Evolutionary conservation across 2,329 filamentous ascomycete genomes (phyloP), one percentile per base, ranked within the genome.

Genomic region (Cordyceps javanica): DNA sequence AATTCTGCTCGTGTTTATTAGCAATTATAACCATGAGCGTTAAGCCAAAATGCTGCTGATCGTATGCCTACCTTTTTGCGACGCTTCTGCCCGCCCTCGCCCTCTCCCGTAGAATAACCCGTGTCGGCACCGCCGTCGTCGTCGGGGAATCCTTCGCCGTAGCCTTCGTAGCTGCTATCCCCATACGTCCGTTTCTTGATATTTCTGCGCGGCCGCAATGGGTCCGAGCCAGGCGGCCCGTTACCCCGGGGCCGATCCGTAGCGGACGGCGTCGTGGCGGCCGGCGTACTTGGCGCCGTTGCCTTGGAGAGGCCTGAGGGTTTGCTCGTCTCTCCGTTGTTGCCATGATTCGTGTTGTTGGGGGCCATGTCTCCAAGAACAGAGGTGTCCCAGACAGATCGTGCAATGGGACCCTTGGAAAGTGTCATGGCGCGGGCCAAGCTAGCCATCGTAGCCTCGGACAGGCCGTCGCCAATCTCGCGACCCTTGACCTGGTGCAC

Each of bases 111-210:
- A 23, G 86, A 89, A 66, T 90, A 87, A n/a, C 82, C 83, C 16
- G 74, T 76, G 13, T 81, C 85, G 57, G 69, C 67, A 45, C 78
- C 82, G 9, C 69, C 70, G 61, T 88, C 87, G 62, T 90, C 87
- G 61, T 91, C 88, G 10, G 80, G 80, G 63, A 79, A 90, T 34
- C 86, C 85, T 63, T 91, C 87, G 45, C 83, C 82, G 65, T 91
- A 91, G 42, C 89, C 88, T 65, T 88, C 85, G 66, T 82, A 92
- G 65, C 86, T 89, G 64, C 79, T 82, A 62, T 92, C 89, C 39
- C 86, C 85, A 67, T 91, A 92, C 61, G 85, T 82, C 49, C 89
- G 81, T 77, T 91, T 91, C 75, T 88, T 90, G 61, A 82, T 79
- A 57, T 78, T 76, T 49, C 89, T 80, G 64, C 86, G 85, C 34